phyloP scores from a whole-genome alignment of 2,329 filamentous ascomycete genomes.

The Intubia oerlemansii region DNA sequence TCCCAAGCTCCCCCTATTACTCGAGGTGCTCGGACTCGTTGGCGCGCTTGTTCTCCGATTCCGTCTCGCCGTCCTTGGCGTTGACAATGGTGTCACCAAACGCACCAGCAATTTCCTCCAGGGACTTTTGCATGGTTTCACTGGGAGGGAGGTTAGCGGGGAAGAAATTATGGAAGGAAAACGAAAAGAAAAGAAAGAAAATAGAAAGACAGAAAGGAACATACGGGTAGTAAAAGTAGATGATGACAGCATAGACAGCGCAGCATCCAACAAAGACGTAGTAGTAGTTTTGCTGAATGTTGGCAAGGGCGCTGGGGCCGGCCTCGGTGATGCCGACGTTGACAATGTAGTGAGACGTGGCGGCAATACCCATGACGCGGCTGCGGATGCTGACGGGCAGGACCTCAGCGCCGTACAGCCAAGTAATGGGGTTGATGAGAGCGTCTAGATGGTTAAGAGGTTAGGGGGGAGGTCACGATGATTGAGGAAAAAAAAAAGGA shows the following conservation, averaged over 20 bases:
- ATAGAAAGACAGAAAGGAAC: too few relatives aligned
- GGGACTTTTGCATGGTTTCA: slow-evolving; percentile 24
- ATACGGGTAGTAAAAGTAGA: slow-evolving; percentile 33
- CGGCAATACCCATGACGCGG: slow-evolving; percentile 32
- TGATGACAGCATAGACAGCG: slow-evolving; percentile 25
- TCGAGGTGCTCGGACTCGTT: too few relatives aligned
- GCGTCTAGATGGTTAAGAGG: too few relatives aligned
- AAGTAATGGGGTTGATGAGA: slow-evolving; percentile 30
- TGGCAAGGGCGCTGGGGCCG: slow-evolving; percentile 32
- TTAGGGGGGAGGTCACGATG: too few relatives aligned
- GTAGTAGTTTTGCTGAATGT: slow-evolving; percentile 37
- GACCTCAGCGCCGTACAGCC: slow-evolving; percentile 33
- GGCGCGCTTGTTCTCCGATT: not conserved
- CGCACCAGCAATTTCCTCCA: slow-evolving; percentile 25
- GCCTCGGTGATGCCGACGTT: slow-evolving; percentile 32
- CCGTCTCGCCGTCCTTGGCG: slow-evolving; percentile 1
- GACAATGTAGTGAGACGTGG: slow-evolving; percentile 29
- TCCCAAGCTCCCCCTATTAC: too few relatives aligned
- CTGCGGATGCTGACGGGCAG: slow-evolving; percentile 29
- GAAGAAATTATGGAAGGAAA: too few relatives aligned
- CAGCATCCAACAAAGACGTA: slow-evolving; percentile 35
- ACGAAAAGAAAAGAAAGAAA: too few relatives aligned
- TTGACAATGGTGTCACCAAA: slow-evolving; percentile 23
- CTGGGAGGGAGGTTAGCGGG: too few relatives aligned
- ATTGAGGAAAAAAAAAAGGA: too few relatives aligned